These are phyloP conservation scores for Oidiodendron maius DNA, from an alignment of 495 filamentous ascomycete genomes.

Conservation along the genomic window DNA sequence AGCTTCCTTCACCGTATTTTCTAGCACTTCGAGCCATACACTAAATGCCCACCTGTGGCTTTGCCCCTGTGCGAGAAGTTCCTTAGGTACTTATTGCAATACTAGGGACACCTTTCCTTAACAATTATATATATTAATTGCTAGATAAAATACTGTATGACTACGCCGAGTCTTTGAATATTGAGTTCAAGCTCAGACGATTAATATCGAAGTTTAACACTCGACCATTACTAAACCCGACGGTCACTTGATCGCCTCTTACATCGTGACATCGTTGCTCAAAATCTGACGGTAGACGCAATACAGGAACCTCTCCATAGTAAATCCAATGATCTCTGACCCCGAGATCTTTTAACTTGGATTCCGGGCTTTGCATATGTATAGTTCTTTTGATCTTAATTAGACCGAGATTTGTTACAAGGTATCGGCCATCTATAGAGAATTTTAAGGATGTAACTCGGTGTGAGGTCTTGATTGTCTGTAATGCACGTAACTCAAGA, in stretches of 20 bases:
- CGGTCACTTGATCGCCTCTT: constrained; percentile 10
- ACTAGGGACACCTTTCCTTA: too few species aligned
- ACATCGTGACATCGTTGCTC: constrained; percentile 7
- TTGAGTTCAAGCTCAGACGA: constrained; percentile 8
- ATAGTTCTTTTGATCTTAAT: constrained; percentile 9
- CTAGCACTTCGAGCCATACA: too few species aligned
- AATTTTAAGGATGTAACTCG: constrained; percentile 3
- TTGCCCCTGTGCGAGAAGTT: too few species aligned
- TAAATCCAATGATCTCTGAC: constrained; percentile 9
- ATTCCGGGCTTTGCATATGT: constrained; percentile 4
- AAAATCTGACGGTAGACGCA: constrained; percentile 8
- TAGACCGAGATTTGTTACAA: constrained; percentile 10
- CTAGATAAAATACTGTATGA: constrained; percentile 2
- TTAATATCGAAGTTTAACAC: constrained; percentile 10
- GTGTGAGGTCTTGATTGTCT: constrained; percentile 1
- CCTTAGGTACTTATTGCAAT: too few species aligned
- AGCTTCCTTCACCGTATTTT: too few species aligned
- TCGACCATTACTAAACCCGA: constrained; percentile 6
- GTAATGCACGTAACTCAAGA: neutral
- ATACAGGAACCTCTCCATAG: constrained; percentile 6
- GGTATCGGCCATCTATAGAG: constrained; percentile 5
- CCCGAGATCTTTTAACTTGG: constrained; percentile 7
- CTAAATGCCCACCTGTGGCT: too few species aligned
- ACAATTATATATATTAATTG: constrained; percentile 6
- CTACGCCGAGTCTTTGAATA: constrained; percentile 6